Conservation (phyloP, 768 basidiomycete genomes). For the Pleurotus salmoneostramineus region DNA sequence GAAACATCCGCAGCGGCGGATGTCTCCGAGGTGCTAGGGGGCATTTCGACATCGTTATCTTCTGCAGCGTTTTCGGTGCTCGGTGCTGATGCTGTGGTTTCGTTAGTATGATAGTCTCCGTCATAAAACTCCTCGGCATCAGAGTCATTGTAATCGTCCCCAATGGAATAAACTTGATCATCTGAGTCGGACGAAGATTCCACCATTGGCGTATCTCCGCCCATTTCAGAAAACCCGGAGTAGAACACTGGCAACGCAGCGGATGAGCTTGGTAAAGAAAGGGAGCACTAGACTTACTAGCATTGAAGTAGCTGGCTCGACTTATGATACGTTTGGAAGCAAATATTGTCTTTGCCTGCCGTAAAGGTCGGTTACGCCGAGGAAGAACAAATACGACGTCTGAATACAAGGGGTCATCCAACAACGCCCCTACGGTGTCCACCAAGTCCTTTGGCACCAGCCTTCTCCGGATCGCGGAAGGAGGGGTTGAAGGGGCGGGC, state of each 20-base stretch:
- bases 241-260: slow-evolving; percentile 53
- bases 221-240: slow-evolving; percentile 65
- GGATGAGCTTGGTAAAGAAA: not conserved
- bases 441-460: slow-evolving; percentile 65
- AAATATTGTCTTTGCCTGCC: slow-evolving; percentile 48
- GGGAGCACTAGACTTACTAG: slow-evolving; percentile 40
- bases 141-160: slow-evolving; percentile 49
- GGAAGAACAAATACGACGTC: slow-evolving; percentile 82
- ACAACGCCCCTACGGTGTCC: slow-evolving; percentile 65
- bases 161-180: slow-evolving; percentile 21
- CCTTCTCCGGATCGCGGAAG: slow-evolving; percentile 40
- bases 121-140: slow-evolving; percentile 19
- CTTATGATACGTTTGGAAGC: slow-evolving; percentile 65
- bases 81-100: not conserved
- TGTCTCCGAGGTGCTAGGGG: too few species aligned
- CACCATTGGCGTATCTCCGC: slow-evolving; percentile 17
- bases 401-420: slow-evolving; percentile 82
- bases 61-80: too few species aligned
- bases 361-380: slow-evolving; percentile 28
- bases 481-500: slow-evolving; percentile 43
- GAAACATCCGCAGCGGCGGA: too few species aligned
- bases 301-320: slow-evolving; percentile 75
- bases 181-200: not conserved
- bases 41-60: too few species aligned
- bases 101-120: not conserved